Conservation (phyloP, 768 basidiomycete genomes). For the Tylopilus sp. region DNA sequence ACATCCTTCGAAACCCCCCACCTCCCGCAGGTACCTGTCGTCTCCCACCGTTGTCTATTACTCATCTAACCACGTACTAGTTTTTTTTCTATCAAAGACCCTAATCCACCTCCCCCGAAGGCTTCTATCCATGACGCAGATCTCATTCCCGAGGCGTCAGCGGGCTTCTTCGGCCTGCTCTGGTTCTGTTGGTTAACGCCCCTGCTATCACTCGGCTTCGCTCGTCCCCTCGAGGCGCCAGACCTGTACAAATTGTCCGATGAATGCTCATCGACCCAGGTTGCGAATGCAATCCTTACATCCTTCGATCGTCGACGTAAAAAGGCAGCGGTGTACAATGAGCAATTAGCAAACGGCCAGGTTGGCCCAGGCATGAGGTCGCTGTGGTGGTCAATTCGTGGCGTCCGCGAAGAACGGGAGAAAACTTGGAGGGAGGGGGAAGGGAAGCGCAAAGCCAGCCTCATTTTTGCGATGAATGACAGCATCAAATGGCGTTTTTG, state of each 20-base stretch:
- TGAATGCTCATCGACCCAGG: slow-evolving; percentile 50
- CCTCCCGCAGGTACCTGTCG: slow-evolving; percentile 3
- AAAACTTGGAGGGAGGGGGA: slow-evolving; percentile 59
- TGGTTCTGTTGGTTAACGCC: slow-evolving; percentile 77
- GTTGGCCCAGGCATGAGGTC: slow-evolving; percentile 51
- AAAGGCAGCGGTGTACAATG: slow-evolving; percentile 69
- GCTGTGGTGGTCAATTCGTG: slow-evolving; percentile 57
- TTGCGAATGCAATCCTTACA: slow-evolving; percentile 59
- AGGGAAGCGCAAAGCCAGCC: slow-evolving; percentile 61
- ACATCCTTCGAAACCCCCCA: neutral
- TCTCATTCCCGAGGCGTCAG: slow-evolving; percentile 63
- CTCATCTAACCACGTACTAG: neutral
- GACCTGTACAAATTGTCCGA: slow-evolving; percentile 81
- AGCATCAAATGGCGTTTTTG: slow-evolving; percentile 78
- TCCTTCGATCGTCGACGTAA: slow-evolving; percentile 60
- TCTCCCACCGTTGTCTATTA: neutral
- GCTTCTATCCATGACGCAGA: slow-evolving; percentile 56
- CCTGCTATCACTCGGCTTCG: slow-evolving; percentile 70
- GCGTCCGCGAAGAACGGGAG: slow-evolving; percentile 50
- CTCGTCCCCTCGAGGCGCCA: slow-evolving; percentile 72
- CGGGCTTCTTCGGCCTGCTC: slow-evolving; percentile 53
- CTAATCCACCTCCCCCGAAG: slow-evolving; percentile 40
- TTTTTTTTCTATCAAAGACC: slow-evolving; percentile 12
- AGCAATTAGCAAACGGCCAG: slow-evolving; percentile 59
- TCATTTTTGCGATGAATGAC: slow-evolving; percentile 70